Conservation (phyloP, 202 grass and related monocot species). For the Digitaria exilis region DNA sequence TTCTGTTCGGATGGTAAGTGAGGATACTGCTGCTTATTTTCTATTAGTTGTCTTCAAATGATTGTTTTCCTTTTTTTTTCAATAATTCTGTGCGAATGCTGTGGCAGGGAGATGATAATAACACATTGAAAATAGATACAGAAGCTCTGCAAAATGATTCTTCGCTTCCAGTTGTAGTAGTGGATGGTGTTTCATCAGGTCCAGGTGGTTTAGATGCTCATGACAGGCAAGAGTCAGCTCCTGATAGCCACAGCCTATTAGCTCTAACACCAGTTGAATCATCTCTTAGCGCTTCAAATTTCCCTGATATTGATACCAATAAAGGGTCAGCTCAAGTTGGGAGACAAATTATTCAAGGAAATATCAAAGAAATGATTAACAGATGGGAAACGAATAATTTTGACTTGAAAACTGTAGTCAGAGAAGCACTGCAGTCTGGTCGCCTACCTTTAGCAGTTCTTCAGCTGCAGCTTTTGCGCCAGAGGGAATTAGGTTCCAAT, state of each 20-base stretch:
- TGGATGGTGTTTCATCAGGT: constrained; percentile 50
- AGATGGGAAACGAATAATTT: constrained; percentile 85
- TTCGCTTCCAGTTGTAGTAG: constrained; percentile 48
- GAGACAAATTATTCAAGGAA: constrained; percentile 61
- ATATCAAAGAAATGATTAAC: constrained; percentile 91
- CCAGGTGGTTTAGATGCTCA: constrained; percentile 42
- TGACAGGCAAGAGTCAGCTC: constrained; percentile 46
- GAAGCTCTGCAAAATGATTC: constrained; percentile 58
- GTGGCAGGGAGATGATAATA: constrained; percentile 72
- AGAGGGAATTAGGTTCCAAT: constrained; percentile 57
- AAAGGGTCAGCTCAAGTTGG: constrained; percentile 45
- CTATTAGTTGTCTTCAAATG: constrained; percentile 17
- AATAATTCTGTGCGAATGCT: constrained; percentile 26
- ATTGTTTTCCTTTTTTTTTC: constrained; percentile 17
- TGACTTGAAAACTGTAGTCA: constrained; percentile 82
- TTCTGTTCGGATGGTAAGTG: constrained; percentile 54
- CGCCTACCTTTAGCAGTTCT: constrained; percentile 96
- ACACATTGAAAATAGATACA: constrained; percentile 50
- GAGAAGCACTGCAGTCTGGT: constrained; percentile 83
- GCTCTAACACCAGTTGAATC: constrained; percentile 58
- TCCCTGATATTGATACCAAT: constrained; percentile 36
- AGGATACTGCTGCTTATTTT: constrained; percentile 6
- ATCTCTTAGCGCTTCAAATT: constrained; percentile 45
- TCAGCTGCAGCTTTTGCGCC: constrained; percentile 82
- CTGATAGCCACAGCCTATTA: constrained; percentile 47